These are phyloP conservation scores for Nidula niveotomentosa DNA, from an alignment of 1,284 basidiomycete species.

Conservation along the genomic window DNA sequence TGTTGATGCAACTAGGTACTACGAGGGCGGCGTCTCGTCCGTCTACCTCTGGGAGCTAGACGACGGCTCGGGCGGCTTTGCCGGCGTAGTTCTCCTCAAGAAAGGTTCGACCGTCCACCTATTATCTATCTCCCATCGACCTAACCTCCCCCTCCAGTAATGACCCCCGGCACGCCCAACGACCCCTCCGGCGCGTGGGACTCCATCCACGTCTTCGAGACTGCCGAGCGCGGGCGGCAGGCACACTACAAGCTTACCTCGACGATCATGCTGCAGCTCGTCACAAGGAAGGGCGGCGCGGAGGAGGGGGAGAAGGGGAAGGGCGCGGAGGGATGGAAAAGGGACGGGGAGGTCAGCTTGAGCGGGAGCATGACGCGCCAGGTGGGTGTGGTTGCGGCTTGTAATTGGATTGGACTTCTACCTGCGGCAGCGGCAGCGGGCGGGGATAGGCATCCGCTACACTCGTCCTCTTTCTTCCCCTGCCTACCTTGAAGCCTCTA, in stretches of 20 bases:
- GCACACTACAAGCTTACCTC: conserved; percentile 98
- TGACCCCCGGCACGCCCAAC: conserved; percentile 50
- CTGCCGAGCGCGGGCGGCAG: conserved; percentile 83
- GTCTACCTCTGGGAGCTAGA: conserved; percentile 99
- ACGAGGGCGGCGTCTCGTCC: conserved; percentile 95
- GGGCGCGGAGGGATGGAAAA: conserved; percentile 45
- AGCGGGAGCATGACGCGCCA: conserved; percentile 98
- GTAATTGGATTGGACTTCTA: too few species aligned
- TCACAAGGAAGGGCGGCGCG: conserved; percentile 54
- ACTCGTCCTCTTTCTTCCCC: too few species aligned
- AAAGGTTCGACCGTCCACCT: conserved; percentile 61
- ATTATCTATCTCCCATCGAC: neutral
- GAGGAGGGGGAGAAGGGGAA: conserved; percentile 21
- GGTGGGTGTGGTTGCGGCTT: conserved; percentile 42
- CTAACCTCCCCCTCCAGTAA: conserved; percentile 37
- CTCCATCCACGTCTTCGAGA: conserved; percentile 98
- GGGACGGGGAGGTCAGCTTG: conserved; percentile 78
- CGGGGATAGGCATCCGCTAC: too few species aligned
- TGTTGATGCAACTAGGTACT: conserved; percentile 64
- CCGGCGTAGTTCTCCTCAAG: conserved; percentile 95
- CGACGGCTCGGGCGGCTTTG: conserved; percentile 80
- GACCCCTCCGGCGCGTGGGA: conserved; percentile 92
- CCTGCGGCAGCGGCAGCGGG: too few species aligned
- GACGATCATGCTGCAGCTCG: conserved; percentile 95
- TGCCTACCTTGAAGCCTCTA: too few species aligned